Percentiles rank a stretch among this genome's conserved stretches.
phyloP scores from a whole-genome alignment of 169 alveolate genomes.

The Condylostoma magnum region DNA sequence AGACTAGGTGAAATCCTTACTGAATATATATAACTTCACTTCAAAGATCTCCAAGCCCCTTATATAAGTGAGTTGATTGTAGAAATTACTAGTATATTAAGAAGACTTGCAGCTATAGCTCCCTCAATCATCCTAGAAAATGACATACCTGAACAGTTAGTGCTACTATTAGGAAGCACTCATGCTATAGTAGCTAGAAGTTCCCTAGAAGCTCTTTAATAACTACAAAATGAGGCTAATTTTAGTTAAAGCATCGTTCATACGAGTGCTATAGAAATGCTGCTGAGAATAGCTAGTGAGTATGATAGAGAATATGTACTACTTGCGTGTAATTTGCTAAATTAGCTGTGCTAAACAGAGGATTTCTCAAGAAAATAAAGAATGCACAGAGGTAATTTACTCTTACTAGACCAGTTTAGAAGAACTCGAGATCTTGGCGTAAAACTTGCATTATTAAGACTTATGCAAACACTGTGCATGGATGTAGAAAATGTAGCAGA shows the following conservation, averaged over 20 bases:
- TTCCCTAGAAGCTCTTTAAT: conserved; percentile 6
- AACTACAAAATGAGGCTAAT: neutral
- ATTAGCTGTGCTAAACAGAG: conserved; percentile 8
- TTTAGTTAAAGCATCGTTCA: neutral
- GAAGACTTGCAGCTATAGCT: neutral
- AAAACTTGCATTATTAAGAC: conserved; percentile 6
- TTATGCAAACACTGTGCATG: conserved; percentile 18
- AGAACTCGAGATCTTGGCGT: neutral
- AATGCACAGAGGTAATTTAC: conserved; percentile 16
- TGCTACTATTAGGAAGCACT: conserved; percentile 15
- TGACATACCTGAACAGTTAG: conserved; percentile 20
- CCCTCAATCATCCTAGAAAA: neutral
- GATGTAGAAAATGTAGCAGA: conserved; percentile 29
- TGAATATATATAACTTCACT: neutral
- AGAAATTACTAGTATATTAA: conserved; percentile 11
- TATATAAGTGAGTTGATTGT: conserved; percentile 12
- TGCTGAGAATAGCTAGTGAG: conserved; percentile 23
- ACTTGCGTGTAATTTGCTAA: conserved; percentile 8
- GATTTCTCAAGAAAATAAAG: conserved; percentile 8
- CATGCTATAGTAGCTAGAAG: conserved; percentile 24
- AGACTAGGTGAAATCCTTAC: neutral
- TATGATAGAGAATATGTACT: conserved; percentile 20
- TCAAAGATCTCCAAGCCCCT: neutral
- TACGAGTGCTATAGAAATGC: neutral
- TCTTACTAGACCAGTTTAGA: neutral